Evolutionary conservation across 345 rosid genomes (phyloP).

Genomic region (Sisymbrium altissimum): DNA sequence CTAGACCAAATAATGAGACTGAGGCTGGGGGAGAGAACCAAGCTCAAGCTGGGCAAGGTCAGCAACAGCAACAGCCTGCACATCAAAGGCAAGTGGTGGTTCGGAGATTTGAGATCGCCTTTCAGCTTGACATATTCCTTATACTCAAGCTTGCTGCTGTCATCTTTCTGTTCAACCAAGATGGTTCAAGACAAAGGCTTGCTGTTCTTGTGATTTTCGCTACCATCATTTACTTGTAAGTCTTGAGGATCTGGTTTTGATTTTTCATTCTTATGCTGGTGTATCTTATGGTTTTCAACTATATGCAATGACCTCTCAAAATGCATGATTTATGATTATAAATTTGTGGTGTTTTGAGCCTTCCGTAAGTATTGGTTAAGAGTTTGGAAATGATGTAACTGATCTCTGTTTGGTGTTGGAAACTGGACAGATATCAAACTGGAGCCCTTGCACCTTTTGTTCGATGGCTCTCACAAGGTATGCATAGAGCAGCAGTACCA

Average conservation of each 20-base stretch:
- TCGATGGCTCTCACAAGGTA: slow-evolving; percentile 91
- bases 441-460: slow-evolving; percentile 93
- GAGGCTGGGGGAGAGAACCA: slow-evolving; percentile 31
- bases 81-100: slow-evolving; percentile 71
- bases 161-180: slow-evolving; percentile 94
- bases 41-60: slow-evolving; percentile 46
- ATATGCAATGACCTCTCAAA: neutral
- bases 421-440: slow-evolving; percentile 72
- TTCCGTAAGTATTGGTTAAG: neutral
- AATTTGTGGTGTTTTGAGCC: neutral
- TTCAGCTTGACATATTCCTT: slow-evolving; percentile 87
- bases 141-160: slow-evolving; percentile 91
- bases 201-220: slow-evolving; percentile 83
- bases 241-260: slow-evolving; percentile 6
- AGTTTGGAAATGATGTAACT: neutral
- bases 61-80: slow-evolving; percentile 63
- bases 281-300: neutral
- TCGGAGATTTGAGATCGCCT: slow-evolving; percentile 88
- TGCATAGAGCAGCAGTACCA: slow-evolving; percentile 97
- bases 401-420: slow-evolving; percentile 7
- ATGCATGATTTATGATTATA: neutral
- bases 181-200: slow-evolving; percentile 93
- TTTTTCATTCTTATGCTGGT: neutral
- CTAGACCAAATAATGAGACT: slow-evolving; percentile 31
- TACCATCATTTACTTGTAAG: slow-evolving; percentile 85